Evolutionary conservation across 73 alveolate genomes (phyloP).

Genomic region (Symbiodinium pilosum): DNA sequence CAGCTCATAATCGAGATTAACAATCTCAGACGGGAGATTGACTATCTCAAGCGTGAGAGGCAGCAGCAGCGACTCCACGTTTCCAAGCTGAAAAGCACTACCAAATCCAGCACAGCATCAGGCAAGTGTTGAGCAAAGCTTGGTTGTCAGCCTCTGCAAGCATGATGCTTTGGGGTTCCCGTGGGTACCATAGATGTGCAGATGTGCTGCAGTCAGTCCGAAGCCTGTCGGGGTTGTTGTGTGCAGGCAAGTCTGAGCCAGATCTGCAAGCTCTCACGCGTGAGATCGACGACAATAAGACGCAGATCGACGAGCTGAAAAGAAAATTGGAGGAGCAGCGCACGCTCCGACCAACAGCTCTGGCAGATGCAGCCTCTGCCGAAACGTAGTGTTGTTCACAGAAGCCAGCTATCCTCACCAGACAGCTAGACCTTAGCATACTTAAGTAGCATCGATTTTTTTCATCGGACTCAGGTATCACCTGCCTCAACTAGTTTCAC

Average conservation of each 20-base stretch:
- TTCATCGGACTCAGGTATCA: neutral
- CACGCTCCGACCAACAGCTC: slow-evolving; percentile 39
- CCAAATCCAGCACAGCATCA: slow-evolving; percentile 25
- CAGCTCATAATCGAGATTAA: slow-evolving; percentile 81
- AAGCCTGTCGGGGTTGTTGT: too few relatives aligned
- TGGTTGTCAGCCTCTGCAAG: too few relatives aligned
- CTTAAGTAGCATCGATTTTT: neutral
- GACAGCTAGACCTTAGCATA: neutral
- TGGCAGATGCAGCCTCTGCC: neutral
- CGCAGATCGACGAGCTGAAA: slow-evolving; percentile 47
- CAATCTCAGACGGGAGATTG: slow-evolving; percentile 68
- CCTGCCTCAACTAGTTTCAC: slow-evolving; percentile 4
- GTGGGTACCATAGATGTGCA: too few relatives aligned
- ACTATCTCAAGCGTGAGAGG: slow-evolving; percentile 83
- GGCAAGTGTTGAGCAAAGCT: slow-evolving; percentile 15
- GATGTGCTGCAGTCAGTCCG: too few relatives aligned
- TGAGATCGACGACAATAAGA: slow-evolving; percentile 44
- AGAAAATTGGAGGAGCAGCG: slow-evolving; percentile 54
- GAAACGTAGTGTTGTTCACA: neutral
- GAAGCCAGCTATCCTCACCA: neutral
- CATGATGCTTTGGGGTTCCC: too few relatives aligned
- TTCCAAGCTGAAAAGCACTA: slow-evolving; percentile 64
- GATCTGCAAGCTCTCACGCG: neutral
- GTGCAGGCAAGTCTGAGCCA: neutral
- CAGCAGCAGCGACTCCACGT: slow-evolving; percentile 85